phyloP scores from a whole-genome alignment of 2,329 filamentous ascomycete species.

The Colletotrichum cuscutae region DNA sequence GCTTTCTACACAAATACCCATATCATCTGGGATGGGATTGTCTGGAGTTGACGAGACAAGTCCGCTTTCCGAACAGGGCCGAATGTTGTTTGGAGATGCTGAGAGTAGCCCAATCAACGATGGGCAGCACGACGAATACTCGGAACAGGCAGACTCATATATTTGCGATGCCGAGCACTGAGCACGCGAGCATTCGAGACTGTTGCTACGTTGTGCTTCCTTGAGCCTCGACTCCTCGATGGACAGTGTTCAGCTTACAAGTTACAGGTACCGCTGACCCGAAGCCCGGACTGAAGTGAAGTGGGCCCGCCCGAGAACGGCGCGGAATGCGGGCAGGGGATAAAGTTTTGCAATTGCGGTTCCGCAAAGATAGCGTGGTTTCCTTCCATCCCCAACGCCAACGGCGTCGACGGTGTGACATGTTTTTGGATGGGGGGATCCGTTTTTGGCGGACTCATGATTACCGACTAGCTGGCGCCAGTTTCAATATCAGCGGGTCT shows the following conservation, averaged over 20 bases:
- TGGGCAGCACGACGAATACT: not conserved
- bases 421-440: not conserved
- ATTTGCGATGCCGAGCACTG: not conserved
- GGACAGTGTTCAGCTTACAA: too few relatives aligned
- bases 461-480: not conserved
- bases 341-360: not conserved
- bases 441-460: not conserved
- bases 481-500: not conserved
- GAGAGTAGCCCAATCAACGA: not conserved
- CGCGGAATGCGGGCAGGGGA: not conserved
- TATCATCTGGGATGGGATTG: slow-evolving; percentile 6
- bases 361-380: not conserved
- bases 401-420: not conserved
- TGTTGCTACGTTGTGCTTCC: not conserved
- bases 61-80: slow-evolving; percentile 14
- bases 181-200: not conserved
- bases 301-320: slow-evolving; percentile 5
- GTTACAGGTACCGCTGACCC: not conserved
- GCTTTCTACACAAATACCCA: slow-evolving; percentile 1
- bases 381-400: not conserved
- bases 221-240: too few relatives aligned
- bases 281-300: slow-evolving; percentile 7
- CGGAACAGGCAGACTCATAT: not conserved
- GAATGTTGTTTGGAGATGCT: not conserved
- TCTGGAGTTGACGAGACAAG: slow-evolving; percentile 22